Conservation (phyloP, 805 yeast genomes). For the Sungouiella blattae region DNA sequence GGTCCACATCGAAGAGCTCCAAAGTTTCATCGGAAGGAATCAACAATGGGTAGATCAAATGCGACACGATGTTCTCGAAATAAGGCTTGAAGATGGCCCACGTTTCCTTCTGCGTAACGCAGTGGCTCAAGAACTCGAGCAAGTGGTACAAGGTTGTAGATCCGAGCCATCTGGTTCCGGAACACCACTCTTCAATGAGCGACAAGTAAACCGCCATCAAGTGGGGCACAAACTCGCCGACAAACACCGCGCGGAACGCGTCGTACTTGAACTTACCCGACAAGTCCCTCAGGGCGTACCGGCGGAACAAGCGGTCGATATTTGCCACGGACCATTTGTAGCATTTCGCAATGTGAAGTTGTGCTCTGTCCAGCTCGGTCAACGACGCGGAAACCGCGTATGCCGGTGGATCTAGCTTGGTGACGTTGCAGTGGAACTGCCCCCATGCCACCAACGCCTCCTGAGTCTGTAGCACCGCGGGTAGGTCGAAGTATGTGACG, state of each 20-base stretch:
- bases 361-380: conserved; percentile 47
- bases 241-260: conserved; percentile 56
- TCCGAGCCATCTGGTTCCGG: conserved; percentile 64
- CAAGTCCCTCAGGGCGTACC: conserved; percentile 57
- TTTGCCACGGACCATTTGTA: conserved; percentile 83
- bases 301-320: conserved; percentile 62
- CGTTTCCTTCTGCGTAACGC: conserved; percentile 49
- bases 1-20: conserved; percentile 80
- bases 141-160: conserved; percentile 61
- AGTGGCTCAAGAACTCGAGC: conserved; percentile 50
- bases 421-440: conserved; percentile 65
- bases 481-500: conserved; percentile 69
- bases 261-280: conserved; percentile 46
- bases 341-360: conserved; percentile 70
- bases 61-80: conserved; percentile 59
- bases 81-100: conserved; percentile 70
- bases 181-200: conserved; percentile 74
- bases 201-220: conserved; percentile 60
- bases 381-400: conserved; percentile 49
- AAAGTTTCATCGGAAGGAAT: conserved; percentile 65
- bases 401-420: conserved; percentile 56
- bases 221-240: conserved; percentile 65
- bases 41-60: conserved; percentile 71
- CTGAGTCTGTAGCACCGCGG: conserved; percentile 53
- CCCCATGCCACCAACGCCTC: conserved; percentile 64